A percentile compares a stretch with the other conserved stretches of the same genome.
phyloP scores from a whole-genome alignment of 2,329 filamentous ascomycete species.

The Furcasterigmium furcatum region DNA sequence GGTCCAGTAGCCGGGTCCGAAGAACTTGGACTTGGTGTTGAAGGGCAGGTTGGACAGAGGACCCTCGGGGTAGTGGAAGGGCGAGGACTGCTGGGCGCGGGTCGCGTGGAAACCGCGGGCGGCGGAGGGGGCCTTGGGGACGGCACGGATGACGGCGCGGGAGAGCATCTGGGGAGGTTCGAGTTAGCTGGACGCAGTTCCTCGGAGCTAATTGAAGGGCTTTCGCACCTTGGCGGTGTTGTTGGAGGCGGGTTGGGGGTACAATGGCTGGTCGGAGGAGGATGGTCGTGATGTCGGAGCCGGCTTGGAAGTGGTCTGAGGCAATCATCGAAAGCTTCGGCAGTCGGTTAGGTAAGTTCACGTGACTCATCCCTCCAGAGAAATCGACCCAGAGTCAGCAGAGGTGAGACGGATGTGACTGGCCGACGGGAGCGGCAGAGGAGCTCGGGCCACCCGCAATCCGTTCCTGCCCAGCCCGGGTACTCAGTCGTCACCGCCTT shows the following conservation, averaged over 20 bases:
- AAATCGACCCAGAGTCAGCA: background rate
- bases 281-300: conserved; percentile 11
- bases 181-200: conserved; percentile 32
- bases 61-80: conserved; percentile 98
- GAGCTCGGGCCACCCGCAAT: too few relatives aligned
- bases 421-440: background rate
- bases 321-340: conserved; percentile 3
- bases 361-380: background rate
- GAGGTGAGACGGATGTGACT: background rate
- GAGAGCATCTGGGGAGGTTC: conserved; percentile 70
- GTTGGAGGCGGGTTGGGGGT: conserved; percentile 7
- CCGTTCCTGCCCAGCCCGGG: too few relatives aligned
- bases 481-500: background rate
- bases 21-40: conserved; percentile 88
- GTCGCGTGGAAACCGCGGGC: conserved; percentile 93
- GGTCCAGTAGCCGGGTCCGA: conserved; percentile 77
- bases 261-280: conserved; percentile 7
- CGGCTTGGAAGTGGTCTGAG: conserved; percentile 13
- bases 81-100: conserved; percentile 78
- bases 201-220: background rate
- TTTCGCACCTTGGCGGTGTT: conserved; percentile 7
- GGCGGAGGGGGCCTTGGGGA: conserved; percentile 57
- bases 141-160: conserved; percentile 61
- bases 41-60: conserved; percentile 94
- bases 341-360: background rate